phyloP scores from a whole-genome alignment of 1,284 basidiomycete species.

The Pseudozyma hubeiensis region DNA sequence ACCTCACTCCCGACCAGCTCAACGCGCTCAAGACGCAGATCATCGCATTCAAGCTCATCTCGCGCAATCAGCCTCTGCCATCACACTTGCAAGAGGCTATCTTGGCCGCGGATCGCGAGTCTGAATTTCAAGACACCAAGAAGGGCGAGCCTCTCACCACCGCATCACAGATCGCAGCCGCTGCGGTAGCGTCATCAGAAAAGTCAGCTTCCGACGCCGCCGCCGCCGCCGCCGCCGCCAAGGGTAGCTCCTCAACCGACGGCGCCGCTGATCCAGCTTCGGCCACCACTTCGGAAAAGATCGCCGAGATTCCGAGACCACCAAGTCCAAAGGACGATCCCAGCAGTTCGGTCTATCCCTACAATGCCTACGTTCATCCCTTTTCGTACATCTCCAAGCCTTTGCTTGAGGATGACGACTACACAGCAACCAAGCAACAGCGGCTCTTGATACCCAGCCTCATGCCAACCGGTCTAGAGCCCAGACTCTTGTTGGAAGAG shows the following conservation, averaged over 20 bases:
- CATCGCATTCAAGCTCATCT: conserved; percentile 85
- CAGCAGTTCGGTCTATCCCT: conserved; percentile 87
- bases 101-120: conserved; percentile 64
- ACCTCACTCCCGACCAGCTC: conserved; percentile 82
- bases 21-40: conserved; percentile 87
- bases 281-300: conserved; percentile 44
- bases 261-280: conserved; percentile 14
- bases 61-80: conserved; percentile 82
- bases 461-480: conserved; percentile 92
- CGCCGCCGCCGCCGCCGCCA: conserved; percentile 61
- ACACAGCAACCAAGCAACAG: conserved; percentile 77
- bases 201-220: conserved; percentile 75
- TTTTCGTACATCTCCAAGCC: conserved; percentile 73
- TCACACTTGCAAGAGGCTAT: conserved; percentile 83
- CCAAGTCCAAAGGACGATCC: conserved; percentile 74
- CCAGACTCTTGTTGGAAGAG: conserved; percentile 88
- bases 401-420: conserved; percentile 51
- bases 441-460: conserved; percentile 86
- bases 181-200: conserved; percentile 70
- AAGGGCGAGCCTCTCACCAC: conserved; percentile 73
- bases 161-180: conserved; percentile 82
- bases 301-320: conserved; percentile 51
- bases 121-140: conserved; percentile 69
- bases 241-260: conserved; percentile 28
- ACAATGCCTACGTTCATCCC: conserved; percentile 92